These are phyloP conservation scores for Symbiodinium natans DNA, from an alignment of 73 alveolate genomes.

Conservation along the genomic window DNA sequence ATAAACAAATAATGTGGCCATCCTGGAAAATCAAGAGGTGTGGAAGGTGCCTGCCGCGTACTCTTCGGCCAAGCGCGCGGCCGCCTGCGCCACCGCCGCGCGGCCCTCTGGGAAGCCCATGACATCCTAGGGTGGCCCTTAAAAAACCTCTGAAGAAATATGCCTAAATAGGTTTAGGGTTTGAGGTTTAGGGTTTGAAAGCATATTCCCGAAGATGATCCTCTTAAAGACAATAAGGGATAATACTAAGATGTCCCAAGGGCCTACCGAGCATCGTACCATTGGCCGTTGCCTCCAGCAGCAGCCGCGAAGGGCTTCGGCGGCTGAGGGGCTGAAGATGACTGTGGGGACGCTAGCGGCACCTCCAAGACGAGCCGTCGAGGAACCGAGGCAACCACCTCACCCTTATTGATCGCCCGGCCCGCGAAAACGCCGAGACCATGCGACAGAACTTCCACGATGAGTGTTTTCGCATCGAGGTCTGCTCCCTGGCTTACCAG, in stretches of 20 bases:
- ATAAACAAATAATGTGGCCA: no score
- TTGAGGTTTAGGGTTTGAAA: no score
- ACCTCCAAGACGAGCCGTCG: conserved; percentile 34
- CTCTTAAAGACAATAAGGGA: no score
- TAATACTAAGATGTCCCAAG: no score
- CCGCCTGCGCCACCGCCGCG: neutral
- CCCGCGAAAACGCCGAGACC: conserved; percentile 6
- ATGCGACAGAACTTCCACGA: neutral
- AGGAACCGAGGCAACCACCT: conserved; percentile 66
- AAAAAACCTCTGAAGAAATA: no score
- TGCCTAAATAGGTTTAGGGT: no score
- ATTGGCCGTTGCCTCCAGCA: conserved; percentile 38
- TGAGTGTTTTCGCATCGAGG: neutral
- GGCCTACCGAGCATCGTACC: no score
- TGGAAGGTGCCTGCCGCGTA: neutral
- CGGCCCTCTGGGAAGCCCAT: conserved; percentile 15
- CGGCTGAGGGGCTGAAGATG: neutral
- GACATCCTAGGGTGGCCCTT: no score
- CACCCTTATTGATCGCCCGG: conserved; percentile 38
- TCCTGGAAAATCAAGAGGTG: no score
- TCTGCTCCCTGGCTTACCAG: conserved; percentile 27
- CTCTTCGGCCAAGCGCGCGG: neutral
- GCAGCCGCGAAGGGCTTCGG: neutral
- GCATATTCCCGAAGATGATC: no score
- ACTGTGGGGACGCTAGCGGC: neutral